phyloP scores from a whole-genome alignment of 139 green algal species.

The Chlamydomonas applanata region DNA sequence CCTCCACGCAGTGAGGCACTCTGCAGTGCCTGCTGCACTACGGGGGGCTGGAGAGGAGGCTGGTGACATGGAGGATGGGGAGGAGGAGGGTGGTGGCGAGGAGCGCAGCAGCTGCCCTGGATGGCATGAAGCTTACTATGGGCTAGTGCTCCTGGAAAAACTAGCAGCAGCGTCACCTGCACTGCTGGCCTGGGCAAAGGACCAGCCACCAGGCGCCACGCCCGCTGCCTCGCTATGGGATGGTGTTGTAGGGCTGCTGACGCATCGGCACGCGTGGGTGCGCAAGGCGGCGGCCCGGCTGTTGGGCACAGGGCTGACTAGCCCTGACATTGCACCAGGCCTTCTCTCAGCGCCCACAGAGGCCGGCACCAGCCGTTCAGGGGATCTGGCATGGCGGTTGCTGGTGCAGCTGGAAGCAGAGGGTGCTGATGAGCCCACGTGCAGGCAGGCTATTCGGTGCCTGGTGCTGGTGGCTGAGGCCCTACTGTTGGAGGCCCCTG shows the following conservation, averaged over 20 bases:
- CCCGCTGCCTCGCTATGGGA: conserved; percentile 28
- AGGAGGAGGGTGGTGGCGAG: conserved; percentile 12
- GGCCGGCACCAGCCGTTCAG: not conserved
- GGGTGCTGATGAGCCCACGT: conserved; percentile 67
- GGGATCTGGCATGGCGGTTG: conserved; percentile 41
- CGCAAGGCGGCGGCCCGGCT: conserved; percentile 72
- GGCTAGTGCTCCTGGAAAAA: conserved; percentile 77
- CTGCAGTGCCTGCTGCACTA: not conserved
- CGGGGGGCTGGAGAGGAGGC: not conserved
- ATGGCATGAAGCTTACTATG: conserved; percentile 84
- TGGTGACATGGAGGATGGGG: not conserved
- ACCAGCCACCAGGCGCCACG: not conserved
- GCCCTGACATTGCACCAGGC: not conserved
- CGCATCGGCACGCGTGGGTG: conserved; percentile 82
- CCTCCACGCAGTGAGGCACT: no score
- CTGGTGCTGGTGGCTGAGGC: conserved; percentile 62
- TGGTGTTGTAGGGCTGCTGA: conserved; percentile 35
- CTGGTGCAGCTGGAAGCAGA: conserved; percentile 69
- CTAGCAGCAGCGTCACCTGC: conserved; percentile 14
- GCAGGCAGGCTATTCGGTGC: conserved; percentile 67
- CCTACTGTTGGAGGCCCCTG: conserved; percentile 43
- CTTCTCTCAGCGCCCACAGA: not conserved
- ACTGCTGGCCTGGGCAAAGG: not conserved
- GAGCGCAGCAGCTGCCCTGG: conserved; percentile 12
- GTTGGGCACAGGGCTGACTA: conserved; percentile 59